Evolutionary conservation across 148 eudicot genomes (phyloP).

Genomic region (Heliosperma pusillum): DNA sequence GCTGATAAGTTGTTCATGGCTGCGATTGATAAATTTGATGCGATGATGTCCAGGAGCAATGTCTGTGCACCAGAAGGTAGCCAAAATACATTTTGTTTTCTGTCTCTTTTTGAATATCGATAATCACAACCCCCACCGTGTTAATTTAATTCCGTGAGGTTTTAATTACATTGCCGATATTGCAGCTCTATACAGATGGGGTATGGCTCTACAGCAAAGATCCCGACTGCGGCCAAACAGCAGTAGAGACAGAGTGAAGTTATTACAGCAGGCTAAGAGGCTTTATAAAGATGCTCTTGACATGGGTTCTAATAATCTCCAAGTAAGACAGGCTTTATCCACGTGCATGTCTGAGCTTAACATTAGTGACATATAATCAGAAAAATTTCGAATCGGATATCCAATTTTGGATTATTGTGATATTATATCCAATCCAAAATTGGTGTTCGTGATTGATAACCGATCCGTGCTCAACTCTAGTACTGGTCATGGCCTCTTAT

Average conservation of each 20-base stretch:
- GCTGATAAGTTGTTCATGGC: slow-evolving; percentile 94
- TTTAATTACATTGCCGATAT: neutral
- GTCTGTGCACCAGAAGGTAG: slow-evolving; percentile 83
- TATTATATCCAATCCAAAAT: too few relatives aligned
- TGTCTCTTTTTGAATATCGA: neutral
- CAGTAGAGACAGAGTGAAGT: slow-evolving; percentile 69
- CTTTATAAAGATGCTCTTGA: slow-evolving; percentile 85
- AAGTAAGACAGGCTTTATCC: slow-evolving; percentile 61
- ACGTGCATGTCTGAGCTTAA: slow-evolving; percentile 69
- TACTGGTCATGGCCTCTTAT: neutral
- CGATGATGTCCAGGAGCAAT: slow-evolving; percentile 90
- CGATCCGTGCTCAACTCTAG: neutral
- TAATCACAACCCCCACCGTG: neutral
- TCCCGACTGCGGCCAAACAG: slow-evolving; percentile 65
- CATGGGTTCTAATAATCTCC: slow-evolving; percentile 65
- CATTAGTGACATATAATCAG: slow-evolving; percentile 25
- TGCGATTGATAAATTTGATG: slow-evolving; percentile 93
- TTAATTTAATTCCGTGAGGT: slow-evolving; percentile 3
- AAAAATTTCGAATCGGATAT: too few relatives aligned
- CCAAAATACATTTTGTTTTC: neutral
- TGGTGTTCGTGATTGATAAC: neutral
- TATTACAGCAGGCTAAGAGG: slow-evolving; percentile 84
- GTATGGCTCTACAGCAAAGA: slow-evolving; percentile 76
- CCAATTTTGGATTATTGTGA: too few relatives aligned
- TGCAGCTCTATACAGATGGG: slow-evolving; percentile 98